Percentiles rank a stretch among this genome's conserved stretches.
Conservation (phyloP, 2,329 filamentous ascomycete genomes). For the Salinomyces thailandicus region DNA sequence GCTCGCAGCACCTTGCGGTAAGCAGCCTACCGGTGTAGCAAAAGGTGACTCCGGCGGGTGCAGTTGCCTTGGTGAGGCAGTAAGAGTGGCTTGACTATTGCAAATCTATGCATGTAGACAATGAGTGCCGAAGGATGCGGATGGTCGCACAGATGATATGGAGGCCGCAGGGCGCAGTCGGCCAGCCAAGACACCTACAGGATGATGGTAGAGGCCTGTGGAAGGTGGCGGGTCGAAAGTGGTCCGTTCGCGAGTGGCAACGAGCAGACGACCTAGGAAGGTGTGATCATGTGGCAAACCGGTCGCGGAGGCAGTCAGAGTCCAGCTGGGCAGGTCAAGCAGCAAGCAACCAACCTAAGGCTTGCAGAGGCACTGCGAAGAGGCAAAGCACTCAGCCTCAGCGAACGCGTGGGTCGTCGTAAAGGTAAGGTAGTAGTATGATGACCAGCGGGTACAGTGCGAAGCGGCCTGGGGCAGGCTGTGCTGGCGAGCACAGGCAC, state of each 20-base stretch:
- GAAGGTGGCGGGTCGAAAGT: not conserved
- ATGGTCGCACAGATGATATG: not conserved
- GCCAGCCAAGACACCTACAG: not conserved
- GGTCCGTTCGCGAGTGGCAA: no score
- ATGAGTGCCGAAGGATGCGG: slow-evolving; percentile 1
- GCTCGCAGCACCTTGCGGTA: slow-evolving; percentile 2
- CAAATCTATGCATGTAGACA: slow-evolving; percentile 1
- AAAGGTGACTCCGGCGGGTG: not conserved
- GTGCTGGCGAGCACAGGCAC: not conserved
- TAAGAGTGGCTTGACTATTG: not conserved
- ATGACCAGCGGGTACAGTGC: no score
- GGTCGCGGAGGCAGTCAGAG: no score
- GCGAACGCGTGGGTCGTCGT: no score
- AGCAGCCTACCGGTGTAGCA: not conserved
- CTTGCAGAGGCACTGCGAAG: no score
- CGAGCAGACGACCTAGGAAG: not conserved
- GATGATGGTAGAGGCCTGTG: not conserved
- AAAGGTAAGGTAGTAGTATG: no score
- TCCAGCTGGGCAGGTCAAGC: no score
- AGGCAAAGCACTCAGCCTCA: no score
- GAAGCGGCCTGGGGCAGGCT: no score
- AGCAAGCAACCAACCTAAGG: no score
- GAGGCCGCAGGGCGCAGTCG: not conserved
- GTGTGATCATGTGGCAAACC: not conserved
- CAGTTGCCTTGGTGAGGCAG: not conserved